A percentile compares a stretch with the other conserved stretches of the same genome.
phyloP scores from a whole-genome alignment of 306 rosid species.

The Fragaria ananassa region DNA sequence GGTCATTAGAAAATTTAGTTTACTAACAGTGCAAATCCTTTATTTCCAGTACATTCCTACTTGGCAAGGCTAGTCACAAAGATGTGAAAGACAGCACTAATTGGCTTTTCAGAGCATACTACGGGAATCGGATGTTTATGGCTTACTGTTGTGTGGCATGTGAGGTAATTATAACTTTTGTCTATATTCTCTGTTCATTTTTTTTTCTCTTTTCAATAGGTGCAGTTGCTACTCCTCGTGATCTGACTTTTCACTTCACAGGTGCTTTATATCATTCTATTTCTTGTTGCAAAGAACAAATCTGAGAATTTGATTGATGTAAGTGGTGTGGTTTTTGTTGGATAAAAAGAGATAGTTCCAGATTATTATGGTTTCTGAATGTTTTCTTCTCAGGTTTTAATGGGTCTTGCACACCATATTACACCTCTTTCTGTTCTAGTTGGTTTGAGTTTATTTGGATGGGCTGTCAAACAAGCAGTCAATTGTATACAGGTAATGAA shows the following conservation, averaged over 20 bases:
- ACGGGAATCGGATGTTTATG: slow-evolving; percentile 94
- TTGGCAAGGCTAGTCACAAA: slow-evolving; percentile 91
- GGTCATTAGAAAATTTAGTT: background rate
- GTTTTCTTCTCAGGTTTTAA: slow-evolving; percentile 55
- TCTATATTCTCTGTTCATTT: background rate
- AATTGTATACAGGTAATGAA: slow-evolving; percentile 81
- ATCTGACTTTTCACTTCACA: slow-evolving; percentile 35
- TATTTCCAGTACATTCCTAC: slow-evolving; percentile 79
- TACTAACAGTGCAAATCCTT: slow-evolving; percentile 22
- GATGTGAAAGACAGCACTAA: slow-evolving; percentile 95
- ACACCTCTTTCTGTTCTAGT: slow-evolving; percentile 50
- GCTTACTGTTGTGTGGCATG: slow-evolving; percentile 94
- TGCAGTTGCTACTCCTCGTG: background rate
- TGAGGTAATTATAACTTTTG: slow-evolving; percentile 54
- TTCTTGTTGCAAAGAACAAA: slow-evolving; percentile 66
- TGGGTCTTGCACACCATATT: slow-evolving; percentile 44
- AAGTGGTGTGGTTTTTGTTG: slow-evolving; percentile 31
- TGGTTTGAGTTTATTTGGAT: slow-evolving; percentile 67
- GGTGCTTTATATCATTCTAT: slow-evolving; percentile 83
- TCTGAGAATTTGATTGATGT: slow-evolving; percentile 64
- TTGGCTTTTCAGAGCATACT: slow-evolving; percentile 89
- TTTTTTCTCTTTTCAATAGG: background rate
- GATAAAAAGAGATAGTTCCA: slow-evolving; percentile 8
- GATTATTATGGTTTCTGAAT: slow-evolving; percentile 25
- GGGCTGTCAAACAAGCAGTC: slow-evolving; percentile 85